Base-by-base conservation (phyloP, 805 yeast genomes). In the Zygosaccharomyces bailii region DNA sequence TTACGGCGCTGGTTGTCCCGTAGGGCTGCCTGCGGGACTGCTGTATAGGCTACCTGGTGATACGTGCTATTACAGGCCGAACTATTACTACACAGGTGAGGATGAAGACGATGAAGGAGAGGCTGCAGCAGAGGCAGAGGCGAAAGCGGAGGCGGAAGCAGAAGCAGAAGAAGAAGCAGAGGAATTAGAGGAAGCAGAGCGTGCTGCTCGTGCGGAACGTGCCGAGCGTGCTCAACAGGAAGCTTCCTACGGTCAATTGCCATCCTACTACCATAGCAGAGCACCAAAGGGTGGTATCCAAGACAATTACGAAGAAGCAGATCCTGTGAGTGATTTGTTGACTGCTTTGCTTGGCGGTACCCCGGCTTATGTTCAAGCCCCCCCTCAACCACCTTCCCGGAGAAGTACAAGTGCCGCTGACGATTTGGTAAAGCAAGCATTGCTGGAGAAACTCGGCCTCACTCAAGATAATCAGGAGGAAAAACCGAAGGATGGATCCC, bases 231-330 rank as follows among this genome's bases (percentile, higher is more conserved):
- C 61, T 48, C 16, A 53, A 51, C 27, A 59, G 59, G 43, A 81
- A 82, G 51, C 96, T 86, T 40, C 34, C 10, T 41, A 39, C 24
- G 31, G 32, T 16, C 35, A 35, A 4, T 24, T 38, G n/a, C 60
- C 60, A 5, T 54, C 59, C 3, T 56, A 57, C 29, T 56, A 57
- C 31, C 61, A 57, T 33, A 38, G 49, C 13, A 40, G 47, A 17
- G 38, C 52, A 4, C 46, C 49, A 10, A 47, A 41, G 24, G 40
- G 40, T 16, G 40, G 40, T 37, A 23, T 37, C 20, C 40, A 37
- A 17, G 48, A 41, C 7, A 21, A 39, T 14, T 23, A 18, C n/a
- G 45, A 37, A 10, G 44, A 50, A 14, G 37, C 45, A 3, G 53
- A 49, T 13, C 40, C 49, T n/a, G 18, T 57, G 19, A 49, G 43